Conservation (phyloP, 345 rosid species). For the Populus euphratica region DNA sequence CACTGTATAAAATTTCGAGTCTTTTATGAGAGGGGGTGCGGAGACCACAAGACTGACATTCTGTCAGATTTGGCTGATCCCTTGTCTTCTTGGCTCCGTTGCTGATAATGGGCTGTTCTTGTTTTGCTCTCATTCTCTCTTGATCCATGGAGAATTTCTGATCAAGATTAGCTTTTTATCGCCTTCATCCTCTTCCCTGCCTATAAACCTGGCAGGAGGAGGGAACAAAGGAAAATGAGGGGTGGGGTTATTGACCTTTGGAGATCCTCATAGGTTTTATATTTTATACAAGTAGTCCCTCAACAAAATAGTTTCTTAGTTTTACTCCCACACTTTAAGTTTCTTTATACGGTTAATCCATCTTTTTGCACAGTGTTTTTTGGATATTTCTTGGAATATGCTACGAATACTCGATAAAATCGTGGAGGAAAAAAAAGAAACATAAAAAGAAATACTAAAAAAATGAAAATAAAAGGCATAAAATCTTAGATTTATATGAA, state of each 20-base stretch:
- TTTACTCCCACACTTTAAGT: neutral
- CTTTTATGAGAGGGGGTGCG: slow-evolving; percentile 28
- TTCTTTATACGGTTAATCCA: too few relatives aligned
- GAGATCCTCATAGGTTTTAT: neutral
- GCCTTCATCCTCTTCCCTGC: neutral
- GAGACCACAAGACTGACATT: slow-evolving; percentile 57
- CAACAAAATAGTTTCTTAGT: neutral
- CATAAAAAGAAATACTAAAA: too few relatives aligned
- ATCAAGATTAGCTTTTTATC: neutral
- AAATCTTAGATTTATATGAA: too few relatives aligned
- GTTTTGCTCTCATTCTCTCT: neutral
- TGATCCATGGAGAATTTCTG: neutral
- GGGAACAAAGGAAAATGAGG: neutral
- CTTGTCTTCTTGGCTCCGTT: slow-evolving; percentile 43
- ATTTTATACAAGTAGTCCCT: neutral
- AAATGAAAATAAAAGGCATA: too few relatives aligned
- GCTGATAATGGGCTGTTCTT: neutral
- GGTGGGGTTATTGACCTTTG: neutral
- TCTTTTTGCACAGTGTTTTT: too few relatives aligned
- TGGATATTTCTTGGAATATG: too few relatives aligned
- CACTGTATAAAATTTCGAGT: slow-evolving; percentile 48
- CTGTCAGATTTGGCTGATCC: slow-evolving; percentile 48
- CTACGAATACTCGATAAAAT: too few relatives aligned
- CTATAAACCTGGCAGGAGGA: neutral
- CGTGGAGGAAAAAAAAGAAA: too few relatives aligned